Evolutionary conservation across 441 rosid species (phyloP).

Genomic region (Bruguiera hainesii): DNA sequence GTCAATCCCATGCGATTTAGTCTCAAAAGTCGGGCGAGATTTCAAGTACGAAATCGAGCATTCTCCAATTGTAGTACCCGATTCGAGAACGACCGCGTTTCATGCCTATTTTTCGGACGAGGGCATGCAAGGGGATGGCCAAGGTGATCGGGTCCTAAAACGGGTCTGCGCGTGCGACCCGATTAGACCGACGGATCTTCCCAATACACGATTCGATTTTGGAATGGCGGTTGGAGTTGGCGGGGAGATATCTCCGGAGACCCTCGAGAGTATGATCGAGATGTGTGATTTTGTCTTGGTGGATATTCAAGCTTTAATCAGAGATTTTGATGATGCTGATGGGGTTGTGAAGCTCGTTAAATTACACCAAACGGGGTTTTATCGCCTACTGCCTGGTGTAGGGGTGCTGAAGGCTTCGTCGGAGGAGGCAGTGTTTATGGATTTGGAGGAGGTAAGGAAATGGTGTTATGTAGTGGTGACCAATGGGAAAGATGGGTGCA

Average conservation of each 20-base stretch:
- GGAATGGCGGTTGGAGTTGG: conserved; percentile 97
- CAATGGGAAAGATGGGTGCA: conserved; percentile 73
- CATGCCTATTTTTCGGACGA: conserved; percentile 75
- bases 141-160: conserved; percentile 62
- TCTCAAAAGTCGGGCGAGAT: conserved; percentile 72
- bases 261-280: conserved; percentile 73
- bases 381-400: conserved; percentile 49
- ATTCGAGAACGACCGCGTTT: conserved; percentile 59
- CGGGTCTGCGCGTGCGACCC: conserved; percentile 67
- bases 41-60: conserved; percentile 47
- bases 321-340: conserved; percentile 51
- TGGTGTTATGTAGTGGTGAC: conserved; percentile 84
- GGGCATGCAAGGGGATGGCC: conserved; percentile 29
- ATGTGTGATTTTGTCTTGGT: conserved; percentile 62
- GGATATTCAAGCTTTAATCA: conserved; percentile 75
- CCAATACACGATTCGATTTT: conserved; percentile 43
- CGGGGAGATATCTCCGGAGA: conserved; percentile 79
- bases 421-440: conserved; percentile 78
- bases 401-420: conserved; percentile 81
- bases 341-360: conserved; percentile 63
- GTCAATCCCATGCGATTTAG: conserved; percentile 42
- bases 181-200: conserved; percentile 63
- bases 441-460: conserved; percentile 63
- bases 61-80: conserved; percentile 36
- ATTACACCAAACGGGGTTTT: conserved; percentile 51